Evolutionary conservation across 2,329 filamentous ascomycete genomes (phyloP), one percentile per base, ranked within the genome.

Genomic region (Teratosphaeria zuluensis): DNA sequence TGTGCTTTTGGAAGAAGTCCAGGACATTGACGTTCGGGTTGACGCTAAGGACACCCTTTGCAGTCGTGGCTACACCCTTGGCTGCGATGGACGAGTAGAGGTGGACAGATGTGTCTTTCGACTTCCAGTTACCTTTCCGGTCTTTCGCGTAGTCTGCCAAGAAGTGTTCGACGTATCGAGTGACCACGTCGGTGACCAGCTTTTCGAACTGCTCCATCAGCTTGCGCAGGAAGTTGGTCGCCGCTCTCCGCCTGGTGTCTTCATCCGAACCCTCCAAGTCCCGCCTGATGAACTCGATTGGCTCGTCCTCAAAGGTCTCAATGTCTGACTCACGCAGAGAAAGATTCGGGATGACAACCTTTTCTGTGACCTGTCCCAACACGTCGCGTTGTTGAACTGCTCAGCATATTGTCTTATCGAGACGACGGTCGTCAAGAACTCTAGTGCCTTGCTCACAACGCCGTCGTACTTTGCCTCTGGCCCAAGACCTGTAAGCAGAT

Each of bases 61-160:
- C 88, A 7, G 90, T 83, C 2, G 94, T 97, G 33, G 92, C 86
- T 33, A 85, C 83, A 57, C 94, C 94, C 77, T 95, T 96, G 48
- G 92, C 90, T 16, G 94, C 94, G 66, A 97, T 90, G 4, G 94
- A 90, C 42, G 94, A 85, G 79, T 95, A 99, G 16, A 99, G 84
- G 70, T 97, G 97, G 59, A 96, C 87, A n/a, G 94, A 94, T 0
- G 92, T 97, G 70, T 99, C 94, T 77, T 99, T 99, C 54, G 91
- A 86, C 74, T 95, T 95, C 94, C 94, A 99, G 72, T 96, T 91
- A 19, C 81, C 76, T 14, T 76, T 74, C 51, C 79, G 78, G 62
- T 85, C 80, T 73, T 88, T 88, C 58, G 85, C 82, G 68, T 91
- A 91, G 57, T 88, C 81, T 38, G 78, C 75, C 31, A 99, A 81